Evolutionary conservation across 768 basidiomycete species (phyloP).

Genomic region (Lentinula detonsa): DNA sequence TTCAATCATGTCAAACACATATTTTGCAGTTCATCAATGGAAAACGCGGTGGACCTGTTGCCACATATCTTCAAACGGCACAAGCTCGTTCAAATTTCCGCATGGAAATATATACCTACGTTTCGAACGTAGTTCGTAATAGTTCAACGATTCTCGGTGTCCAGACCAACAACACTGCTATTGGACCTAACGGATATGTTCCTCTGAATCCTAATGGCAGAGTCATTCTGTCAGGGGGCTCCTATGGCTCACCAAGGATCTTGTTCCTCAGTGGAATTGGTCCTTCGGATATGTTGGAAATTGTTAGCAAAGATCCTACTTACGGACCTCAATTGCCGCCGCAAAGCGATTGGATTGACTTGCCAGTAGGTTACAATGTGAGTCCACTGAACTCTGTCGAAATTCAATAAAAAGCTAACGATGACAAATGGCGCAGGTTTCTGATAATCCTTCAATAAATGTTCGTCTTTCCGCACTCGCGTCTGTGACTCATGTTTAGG

Average conservation of each 20-base stretch:
- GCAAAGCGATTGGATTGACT: constrained; percentile 44
- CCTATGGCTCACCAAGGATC: constrained; percentile 50
- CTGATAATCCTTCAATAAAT: constrained; percentile 62
- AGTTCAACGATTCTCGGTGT: constrained; percentile 53
- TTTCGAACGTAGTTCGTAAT: constrained; percentile 49
- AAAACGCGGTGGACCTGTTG: constrained; percentile 50
- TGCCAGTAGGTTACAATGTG: constrained; percentile 52
- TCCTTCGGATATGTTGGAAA: constrained; percentile 48
- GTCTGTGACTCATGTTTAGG: background rate
- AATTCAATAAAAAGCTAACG: background rate
- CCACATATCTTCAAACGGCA: constrained; percentile 57
- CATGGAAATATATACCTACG: constrained; percentile 42
- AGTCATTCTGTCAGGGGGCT: constrained; percentile 53
- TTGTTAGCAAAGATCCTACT: constrained; percentile 39
- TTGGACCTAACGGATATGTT: constrained; percentile 50
- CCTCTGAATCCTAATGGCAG: constrained; percentile 51
- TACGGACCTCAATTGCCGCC: constrained; percentile 45
- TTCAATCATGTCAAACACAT: background rate
- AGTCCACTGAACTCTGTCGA: constrained; percentile 1
- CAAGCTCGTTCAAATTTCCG: constrained; percentile 44
- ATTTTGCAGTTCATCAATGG: constrained; percentile 32
- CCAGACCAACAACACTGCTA: constrained; percentile 50
- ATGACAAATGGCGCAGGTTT: constrained; percentile 23
- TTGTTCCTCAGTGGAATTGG: constrained; percentile 60
- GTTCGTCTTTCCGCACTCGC: constrained; percentile 22